Percentiles rank a stretch among this genome's conserved stretches.
These are phyloP conservation scores for Jackrogersella minutella DNA, from an alignment of 495 filamentous ascomycete genomes.

Conservation along the genomic window DNA sequence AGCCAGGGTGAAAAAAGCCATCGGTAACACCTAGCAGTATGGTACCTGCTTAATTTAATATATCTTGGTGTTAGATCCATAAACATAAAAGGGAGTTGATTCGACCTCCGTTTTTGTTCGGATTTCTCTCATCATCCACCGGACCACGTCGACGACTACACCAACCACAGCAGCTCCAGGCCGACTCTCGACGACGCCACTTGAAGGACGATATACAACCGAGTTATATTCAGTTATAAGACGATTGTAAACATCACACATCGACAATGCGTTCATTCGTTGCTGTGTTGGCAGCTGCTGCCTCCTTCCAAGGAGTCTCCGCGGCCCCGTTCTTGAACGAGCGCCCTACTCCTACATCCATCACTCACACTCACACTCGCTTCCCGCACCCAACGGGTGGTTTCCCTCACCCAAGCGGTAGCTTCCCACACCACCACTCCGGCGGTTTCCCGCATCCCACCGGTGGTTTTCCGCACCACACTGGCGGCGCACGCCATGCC, in stretches of 20 bases:
- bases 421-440: constrained; percentile 2
- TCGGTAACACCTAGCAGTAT: constrained; percentile 4
- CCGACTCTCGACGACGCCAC: constrained; percentile 3
- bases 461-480: background rate
- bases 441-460: background rate
- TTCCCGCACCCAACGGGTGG: constrained; percentile 18
- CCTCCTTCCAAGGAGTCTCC: constrained; percentile 24
- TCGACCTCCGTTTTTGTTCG: constrained; percentile 5
- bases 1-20: background rate
- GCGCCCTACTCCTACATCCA: background rate
- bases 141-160: background rate
- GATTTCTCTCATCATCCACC: constrained; percentile 8
- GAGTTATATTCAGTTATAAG: background rate
- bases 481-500: constrained; percentile 4
- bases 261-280: constrained; percentile 34
- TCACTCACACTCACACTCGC: constrained; percentile 5
- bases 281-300: constrained; percentile 22
- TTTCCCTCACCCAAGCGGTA: constrained; percentile 7
- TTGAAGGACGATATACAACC: background rate
- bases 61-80: background rate
- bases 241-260: constrained; percentile 3
- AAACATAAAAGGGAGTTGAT: constrained; percentile 23
- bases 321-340: constrained; percentile 21
- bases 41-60: background rate
- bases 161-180: constrained; percentile 10